These are phyloP conservation scores for Pezizomycotina sp. DNA, from an alignment of 2,329 filamentous ascomycete genomes.

Conservation along the genomic window DNA sequence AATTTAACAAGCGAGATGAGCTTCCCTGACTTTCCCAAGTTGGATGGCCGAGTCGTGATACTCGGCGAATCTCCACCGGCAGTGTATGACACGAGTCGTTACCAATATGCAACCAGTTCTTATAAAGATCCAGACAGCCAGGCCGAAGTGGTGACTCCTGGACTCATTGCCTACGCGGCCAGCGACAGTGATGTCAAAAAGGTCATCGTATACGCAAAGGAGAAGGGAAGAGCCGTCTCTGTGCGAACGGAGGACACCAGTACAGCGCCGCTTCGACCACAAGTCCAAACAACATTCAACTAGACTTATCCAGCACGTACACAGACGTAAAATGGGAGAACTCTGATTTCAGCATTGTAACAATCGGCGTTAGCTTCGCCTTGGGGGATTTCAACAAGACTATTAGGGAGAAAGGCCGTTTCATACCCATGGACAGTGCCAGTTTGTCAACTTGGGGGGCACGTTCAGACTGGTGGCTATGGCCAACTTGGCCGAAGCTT, in stretches of 20 bases:
- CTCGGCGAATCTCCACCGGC: too few species aligned
- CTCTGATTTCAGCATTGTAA: background rate
- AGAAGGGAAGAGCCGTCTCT: too few species aligned
- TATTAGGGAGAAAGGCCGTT: constrained; percentile 1
- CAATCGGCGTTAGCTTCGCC: constrained; percentile 1
- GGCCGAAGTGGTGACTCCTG: too few species aligned
- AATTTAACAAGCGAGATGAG: too few species aligned
- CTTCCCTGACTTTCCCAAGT: too few species aligned
- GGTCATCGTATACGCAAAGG: too few species aligned
- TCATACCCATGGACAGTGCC: constrained; percentile 7
- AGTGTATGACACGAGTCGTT: too few species aligned
- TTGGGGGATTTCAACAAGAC: constrained; percentile 6
- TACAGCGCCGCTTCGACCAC: constrained; percentile 9
- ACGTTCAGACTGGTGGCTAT: constrained; percentile 36
- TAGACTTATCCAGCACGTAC: constrained; percentile 4
- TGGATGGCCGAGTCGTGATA: too few species aligned
- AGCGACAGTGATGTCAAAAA: too few species aligned
- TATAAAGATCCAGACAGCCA: too few species aligned
- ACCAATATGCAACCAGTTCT: too few species aligned
- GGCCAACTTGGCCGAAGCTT: constrained; percentile 35
- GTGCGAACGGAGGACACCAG: constrained; percentile 7
- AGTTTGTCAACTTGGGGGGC: constrained; percentile 30
- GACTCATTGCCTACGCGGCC: too few species aligned
- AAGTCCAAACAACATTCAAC: constrained; percentile 3
- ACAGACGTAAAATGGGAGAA: constrained; percentile 1